phyloP scores from a whole-genome alignment of 495 filamentous ascomycete genomes.

The Rusavskia elegans region DNA sequence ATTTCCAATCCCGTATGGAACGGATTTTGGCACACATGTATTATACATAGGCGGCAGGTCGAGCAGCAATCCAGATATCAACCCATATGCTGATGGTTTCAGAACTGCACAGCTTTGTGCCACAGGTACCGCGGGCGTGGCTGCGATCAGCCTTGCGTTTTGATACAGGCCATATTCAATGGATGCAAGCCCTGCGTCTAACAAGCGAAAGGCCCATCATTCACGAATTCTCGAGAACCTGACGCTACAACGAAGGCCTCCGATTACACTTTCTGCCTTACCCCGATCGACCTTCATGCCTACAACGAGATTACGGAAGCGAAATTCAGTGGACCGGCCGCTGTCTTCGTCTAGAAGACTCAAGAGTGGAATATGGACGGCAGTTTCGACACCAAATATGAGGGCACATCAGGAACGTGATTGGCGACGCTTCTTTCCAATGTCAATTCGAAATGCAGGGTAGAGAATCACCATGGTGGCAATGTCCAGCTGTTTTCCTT shows the following conservation, averaged over 20 bases:
- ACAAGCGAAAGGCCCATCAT: conserved; percentile 27
- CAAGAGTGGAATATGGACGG: conserved; percentile 3
- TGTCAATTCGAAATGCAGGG: too few species aligned
- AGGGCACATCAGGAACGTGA: conserved; percentile 12
- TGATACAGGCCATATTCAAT: conserved; percentile 35
- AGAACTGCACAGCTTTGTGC: conserved; percentile 45
- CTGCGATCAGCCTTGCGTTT: conserved; percentile 47
- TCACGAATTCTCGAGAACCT: conserved; percentile 21
- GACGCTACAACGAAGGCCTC: conserved; percentile 18
- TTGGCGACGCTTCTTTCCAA: conserved; percentile 12
- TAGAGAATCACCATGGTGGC: too few species aligned
- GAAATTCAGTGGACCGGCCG: conserved; percentile 8
- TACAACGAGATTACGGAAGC: conserved; percentile 9
- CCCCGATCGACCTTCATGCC: conserved; percentile 19
- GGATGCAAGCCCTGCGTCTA: conserved; percentile 20
- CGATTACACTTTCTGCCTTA: conserved; percentile 13
- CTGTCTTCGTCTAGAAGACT: conserved; percentile 4
- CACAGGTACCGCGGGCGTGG: conserved; percentile 51
- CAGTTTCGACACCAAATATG: conserved; percentile 6
- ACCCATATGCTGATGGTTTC: neutral
- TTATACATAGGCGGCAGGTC: too few species aligned
- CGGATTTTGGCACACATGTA: too few species aligned
- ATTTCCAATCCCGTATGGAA: too few species aligned
- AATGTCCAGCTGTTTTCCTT: too few species aligned
- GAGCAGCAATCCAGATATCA: too few species aligned